Evolutionary conservation across 1,284 basidiomycete species (phyloP).

Genomic region (Pyrrhoderma noxium): DNA sequence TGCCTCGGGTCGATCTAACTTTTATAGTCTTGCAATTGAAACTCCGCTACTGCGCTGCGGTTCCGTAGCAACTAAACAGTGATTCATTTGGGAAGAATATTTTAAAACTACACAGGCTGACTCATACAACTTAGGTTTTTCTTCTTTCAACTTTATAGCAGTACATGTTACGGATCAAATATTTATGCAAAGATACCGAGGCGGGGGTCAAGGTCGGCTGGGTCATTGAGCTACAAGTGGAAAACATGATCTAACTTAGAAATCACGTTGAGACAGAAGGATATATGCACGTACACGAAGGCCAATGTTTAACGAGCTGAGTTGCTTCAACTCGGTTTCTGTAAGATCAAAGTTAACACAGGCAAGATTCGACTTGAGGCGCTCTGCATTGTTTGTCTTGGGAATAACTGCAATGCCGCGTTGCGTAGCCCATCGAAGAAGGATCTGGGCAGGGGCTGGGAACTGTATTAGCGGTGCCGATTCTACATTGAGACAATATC

Average conservation of each 20-base stretch:
- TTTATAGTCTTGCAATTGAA: too few species aligned
- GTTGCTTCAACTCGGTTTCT: constrained; percentile 49
- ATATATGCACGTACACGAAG: constrained; percentile 40
- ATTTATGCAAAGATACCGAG: constrained; percentile 62
- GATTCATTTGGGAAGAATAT: too few species aligned
- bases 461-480: constrained; percentile 27
- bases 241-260: not conserved
- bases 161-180: constrained; percentile 38
- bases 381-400: constrained; percentile 52
- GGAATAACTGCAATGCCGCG: constrained; percentile 74
- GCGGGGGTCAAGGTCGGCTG: constrained; percentile 53
- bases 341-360: constrained; percentile 52
- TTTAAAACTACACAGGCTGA: too few species aligned
- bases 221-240: constrained; percentile 56
- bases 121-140: too few species aligned
- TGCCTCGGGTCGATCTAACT: too few species aligned
- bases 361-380: constrained; percentile 55
- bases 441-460: constrained; percentile 51
- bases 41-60: too few species aligned
- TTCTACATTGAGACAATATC: constrained; percentile 5
- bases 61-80: too few species aligned
- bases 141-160: too few species aligned
- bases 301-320: constrained; percentile 58
- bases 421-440: constrained; percentile 76
- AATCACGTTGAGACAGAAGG: not conserved